Conservation (phyloP, 176 grass and related monocot genomes). For the Carex scoparia region DNA sequence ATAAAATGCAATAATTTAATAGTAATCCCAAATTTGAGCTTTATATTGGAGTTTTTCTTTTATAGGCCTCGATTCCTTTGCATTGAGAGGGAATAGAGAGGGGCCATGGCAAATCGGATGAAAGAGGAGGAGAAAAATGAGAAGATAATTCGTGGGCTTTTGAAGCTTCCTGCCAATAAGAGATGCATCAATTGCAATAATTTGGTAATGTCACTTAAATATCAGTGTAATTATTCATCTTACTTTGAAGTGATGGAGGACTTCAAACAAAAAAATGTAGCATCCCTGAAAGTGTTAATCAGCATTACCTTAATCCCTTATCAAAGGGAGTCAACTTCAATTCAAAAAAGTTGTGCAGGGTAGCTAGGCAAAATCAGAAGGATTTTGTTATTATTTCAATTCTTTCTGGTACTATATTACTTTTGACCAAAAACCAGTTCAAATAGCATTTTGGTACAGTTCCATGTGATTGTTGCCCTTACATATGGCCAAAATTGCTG, state of each 20-base stretch:
- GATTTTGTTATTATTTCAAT: not conserved
- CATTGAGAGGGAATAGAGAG: conserved; percentile 7
- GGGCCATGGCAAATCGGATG: conserved; percentile 63
- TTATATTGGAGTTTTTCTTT: not conserved
- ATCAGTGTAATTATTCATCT: conserved; percentile 3
- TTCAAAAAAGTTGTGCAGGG: not conserved
- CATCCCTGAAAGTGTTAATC: not conserved
- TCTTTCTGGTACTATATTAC: not conserved
- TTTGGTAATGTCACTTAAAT: conserved; percentile 47
- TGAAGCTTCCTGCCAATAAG: conserved; percentile 92
- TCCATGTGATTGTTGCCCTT: not conserved
- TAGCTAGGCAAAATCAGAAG: not conserved
- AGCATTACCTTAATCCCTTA: not conserved
- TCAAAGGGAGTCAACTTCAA: not conserved
- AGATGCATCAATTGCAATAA: conserved; percentile 99
- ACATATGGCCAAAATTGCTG: not conserved
- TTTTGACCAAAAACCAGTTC: not conserved
- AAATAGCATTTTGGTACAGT: not conserved
- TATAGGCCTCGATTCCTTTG: conserved; percentile 14
- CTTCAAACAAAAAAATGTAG: not conserved
- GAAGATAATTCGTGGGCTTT: conserved; percentile 80
- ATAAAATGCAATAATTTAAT: too few species aligned
- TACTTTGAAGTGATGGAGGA: not conserved
- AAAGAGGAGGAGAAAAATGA: conserved; percentile 98
- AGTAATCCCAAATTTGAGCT: too few species aligned